Percentiles rank a stretch among this genome's conserved stretches.
phyloP scores from a whole-genome alignment of 169 alveolate species.

The Perkinsus marinus region DNA sequence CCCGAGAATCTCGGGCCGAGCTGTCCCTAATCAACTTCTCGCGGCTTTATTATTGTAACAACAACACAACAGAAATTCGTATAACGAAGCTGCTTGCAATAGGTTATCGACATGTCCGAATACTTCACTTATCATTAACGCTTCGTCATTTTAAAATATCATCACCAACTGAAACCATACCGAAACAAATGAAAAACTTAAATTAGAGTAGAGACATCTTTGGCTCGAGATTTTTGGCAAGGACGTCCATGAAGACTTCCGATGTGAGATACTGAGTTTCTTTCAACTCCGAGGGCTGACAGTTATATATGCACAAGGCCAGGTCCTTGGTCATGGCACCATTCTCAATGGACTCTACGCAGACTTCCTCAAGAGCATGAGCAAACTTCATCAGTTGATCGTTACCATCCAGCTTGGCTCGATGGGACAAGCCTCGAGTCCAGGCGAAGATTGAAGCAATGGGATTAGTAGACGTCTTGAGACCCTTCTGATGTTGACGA shows the following conservation, averaged over 20 bases:
- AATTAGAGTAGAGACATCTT: background rate
- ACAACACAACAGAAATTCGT: too few species aligned
- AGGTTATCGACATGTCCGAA: too few species aligned
- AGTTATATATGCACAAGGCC: constrained; percentile 56
- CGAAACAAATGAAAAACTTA: background rate
- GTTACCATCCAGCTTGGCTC: constrained; percentile 71
- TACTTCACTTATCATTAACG: too few species aligned
- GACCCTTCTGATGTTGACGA: constrained; percentile 61
- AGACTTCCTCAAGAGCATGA: constrained; percentile 64
- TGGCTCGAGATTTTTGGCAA: background rate
- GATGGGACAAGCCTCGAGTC: constrained; percentile 74
- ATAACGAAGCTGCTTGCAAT: too few species aligned
- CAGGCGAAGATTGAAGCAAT: constrained; percentile 88
- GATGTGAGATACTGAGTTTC: background rate
- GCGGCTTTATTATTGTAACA: too few species aligned
- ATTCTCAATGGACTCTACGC: constrained; percentile 68
- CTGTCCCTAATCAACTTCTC: too few species aligned
- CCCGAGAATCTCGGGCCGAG: too few species aligned
- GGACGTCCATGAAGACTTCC: background rate
- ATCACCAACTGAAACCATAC: background rate
- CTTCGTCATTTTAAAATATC: too few species aligned
- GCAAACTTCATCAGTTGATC: constrained; percentile 53
- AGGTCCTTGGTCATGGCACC: constrained; percentile 85
- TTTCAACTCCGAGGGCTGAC: background rate
- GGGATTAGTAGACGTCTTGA: constrained; percentile 84